Evolutionary conservation across 495 filamentous ascomycete genomes (phyloP).

Genomic region (Neurospora sp.): DNA sequence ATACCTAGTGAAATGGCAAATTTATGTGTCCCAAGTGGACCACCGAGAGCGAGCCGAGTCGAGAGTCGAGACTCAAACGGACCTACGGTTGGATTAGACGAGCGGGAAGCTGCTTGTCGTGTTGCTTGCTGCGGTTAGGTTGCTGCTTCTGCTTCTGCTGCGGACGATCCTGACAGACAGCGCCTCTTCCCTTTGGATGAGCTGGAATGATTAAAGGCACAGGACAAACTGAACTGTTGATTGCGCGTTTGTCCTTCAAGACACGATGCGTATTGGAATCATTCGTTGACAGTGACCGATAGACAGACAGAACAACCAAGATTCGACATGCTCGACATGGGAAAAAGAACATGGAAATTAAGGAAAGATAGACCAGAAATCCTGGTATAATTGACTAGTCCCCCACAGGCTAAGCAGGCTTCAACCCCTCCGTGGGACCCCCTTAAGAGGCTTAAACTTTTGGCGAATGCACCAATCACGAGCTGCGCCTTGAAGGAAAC

Average conservation of each 20-base stretch:
- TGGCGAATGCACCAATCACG: conserved; percentile 14
- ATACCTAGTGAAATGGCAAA: background rate
- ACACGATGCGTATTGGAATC: too few relatives aligned
- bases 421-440: conserved; percentile 6
- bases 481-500: background rate
- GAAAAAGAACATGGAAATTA: background rate
- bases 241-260: background rate
- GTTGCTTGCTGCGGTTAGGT: background rate
- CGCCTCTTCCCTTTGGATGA: background rate
- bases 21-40: background rate
- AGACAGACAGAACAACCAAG: background rate
- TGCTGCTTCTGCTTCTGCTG: background rate
- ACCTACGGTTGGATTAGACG: too few relatives aligned
- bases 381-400: background rate
- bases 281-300: background rate
- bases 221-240: background rate
- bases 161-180: background rate
- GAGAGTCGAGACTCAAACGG: background rate
- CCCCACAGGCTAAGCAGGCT: conserved; percentile 6
- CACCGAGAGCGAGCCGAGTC: background rate
- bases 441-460: conserved; percentile 6
- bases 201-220: background rate
- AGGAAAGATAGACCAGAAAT: background rate
- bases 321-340: background rate
- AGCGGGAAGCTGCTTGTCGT: background rate